Percentiles rank a stretch among this genome's conserved stretches.
phyloP scores from a whole-genome alignment of 2,329 filamentous ascomycete genomes.

The Nemania bipapillata region DNA sequence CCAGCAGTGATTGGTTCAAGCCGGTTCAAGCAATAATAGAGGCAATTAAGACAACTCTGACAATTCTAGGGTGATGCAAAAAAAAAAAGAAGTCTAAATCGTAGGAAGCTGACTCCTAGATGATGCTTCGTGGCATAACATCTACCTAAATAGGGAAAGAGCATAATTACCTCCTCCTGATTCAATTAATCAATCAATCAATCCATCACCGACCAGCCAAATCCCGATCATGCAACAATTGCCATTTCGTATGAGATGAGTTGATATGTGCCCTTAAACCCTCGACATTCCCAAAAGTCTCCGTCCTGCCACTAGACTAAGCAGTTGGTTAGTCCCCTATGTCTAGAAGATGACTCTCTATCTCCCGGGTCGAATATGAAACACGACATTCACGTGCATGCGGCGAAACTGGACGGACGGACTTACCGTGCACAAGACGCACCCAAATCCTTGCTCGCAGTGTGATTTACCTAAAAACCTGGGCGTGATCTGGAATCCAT shows the following conservation, averaged over 20 bases:
- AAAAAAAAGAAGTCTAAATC: not conserved
- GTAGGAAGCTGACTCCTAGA: not conserved
- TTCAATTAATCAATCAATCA: not conserved
- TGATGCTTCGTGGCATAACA: slow-evolving; percentile 8
- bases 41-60: not conserved
- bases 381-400: not conserved
- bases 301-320: slow-evolving; percentile 51
- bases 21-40: slow-evolving; percentile 4
- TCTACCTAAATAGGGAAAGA: slow-evolving; percentile 14
- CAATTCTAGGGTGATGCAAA: not conserved
- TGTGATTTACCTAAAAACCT: slow-evolving; percentile 58
- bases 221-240: slow-evolving; percentile 56
- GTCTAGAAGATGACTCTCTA: not conserved
- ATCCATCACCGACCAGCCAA: slow-evolving; percentile 41
- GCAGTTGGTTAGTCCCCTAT: slow-evolving; percentile 6
- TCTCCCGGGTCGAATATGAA: not conserved
- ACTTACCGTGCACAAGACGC: slow-evolving; percentile 54
- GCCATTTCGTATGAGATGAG: slow-evolving; percentile 55
- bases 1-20: slow-evolving; percentile 6
- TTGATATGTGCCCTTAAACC: slow-evolving; percentile 54
- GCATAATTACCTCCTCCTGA: slow-evolving; percentile 16
- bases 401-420: not conserved
- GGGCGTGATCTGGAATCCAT: slow-evolving; percentile 55
- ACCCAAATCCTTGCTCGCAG: slow-evolving; percentile 53
- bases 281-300: slow-evolving; percentile 50